phyloP scores from a whole-genome alignment of 2,329 filamentous ascomycete genomes.

The Elsinoe perseae region DNA sequence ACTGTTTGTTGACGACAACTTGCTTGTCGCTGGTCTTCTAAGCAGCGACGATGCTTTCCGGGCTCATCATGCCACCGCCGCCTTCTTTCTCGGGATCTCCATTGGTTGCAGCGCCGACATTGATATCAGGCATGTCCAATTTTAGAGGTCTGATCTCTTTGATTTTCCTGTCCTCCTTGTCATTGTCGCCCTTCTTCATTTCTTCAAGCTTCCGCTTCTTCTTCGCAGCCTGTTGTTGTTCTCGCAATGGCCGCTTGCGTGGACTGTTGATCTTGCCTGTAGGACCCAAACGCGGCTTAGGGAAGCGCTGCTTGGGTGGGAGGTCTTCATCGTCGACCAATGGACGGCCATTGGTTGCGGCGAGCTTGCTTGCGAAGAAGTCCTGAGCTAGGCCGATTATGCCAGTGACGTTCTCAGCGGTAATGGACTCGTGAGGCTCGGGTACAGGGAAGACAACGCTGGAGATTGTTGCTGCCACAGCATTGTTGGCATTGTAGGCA shows the following conservation, averaged over 20 bases:
- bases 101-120: constrained; percentile 25
- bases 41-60: constrained; percentile 55
- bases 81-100: constrained; percentile 43
- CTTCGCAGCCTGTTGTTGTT: constrained; percentile 75
- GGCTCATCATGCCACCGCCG: constrained; percentile 75
- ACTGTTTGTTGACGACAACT: not conserved
- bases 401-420: constrained; percentile 63
- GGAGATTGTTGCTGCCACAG: constrained; percentile 52
- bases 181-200: constrained; percentile 26
- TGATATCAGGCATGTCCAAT: constrained; percentile 39
- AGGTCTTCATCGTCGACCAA: constrained; percentile 92
- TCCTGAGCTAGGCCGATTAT: constrained; percentile 84
- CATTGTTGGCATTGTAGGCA: constrained; percentile 70
- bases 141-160: constrained; percentile 47
- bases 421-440: constrained; percentile 66
- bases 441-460: constrained; percentile 60
- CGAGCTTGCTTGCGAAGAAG: constrained; percentile 85
- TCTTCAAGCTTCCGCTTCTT: constrained; percentile 69
- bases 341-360: constrained; percentile 72
- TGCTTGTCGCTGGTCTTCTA: not conserved
- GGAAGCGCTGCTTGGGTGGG: constrained; percentile 76
- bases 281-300: constrained; percentile 54
- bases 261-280: constrained; percentile 82
- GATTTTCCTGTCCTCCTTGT: constrained; percentile 21
- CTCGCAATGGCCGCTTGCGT: constrained; percentile 72